phyloP scores from a whole-genome alignment of 2,329 filamentous ascomycete genomes.

The Cladobotryum mycophilum region DNA sequence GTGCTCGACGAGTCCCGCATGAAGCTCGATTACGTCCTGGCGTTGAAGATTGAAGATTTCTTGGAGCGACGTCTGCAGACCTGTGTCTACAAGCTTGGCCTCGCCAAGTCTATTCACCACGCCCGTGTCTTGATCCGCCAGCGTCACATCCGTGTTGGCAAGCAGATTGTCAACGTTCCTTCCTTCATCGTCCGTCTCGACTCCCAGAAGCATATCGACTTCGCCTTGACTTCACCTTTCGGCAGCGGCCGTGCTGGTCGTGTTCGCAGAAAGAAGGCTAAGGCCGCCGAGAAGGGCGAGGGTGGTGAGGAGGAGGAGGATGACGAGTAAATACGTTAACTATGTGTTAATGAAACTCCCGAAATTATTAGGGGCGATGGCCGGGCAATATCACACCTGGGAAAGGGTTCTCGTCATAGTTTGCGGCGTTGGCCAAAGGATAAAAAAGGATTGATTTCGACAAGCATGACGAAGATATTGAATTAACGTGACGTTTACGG shows the following conservation, averaged over 20 bases:
- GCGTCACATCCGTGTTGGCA: slow-evolving; percentile 99
- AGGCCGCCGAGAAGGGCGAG: slow-evolving; percentile 81
- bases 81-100: slow-evolving; percentile 99
- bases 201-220: slow-evolving; percentile 99
- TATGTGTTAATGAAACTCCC: slow-evolving; percentile 26
- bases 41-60: slow-evolving; percentile 99
- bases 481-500: background rate
- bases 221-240: slow-evolving; percentile 93
- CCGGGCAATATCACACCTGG: slow-evolving; percentile 32
- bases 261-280: slow-evolving; percentile 99
- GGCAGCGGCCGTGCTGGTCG: slow-evolving; percentile 95
- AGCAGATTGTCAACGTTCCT: slow-evolving; percentile 99
- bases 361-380: slow-evolving; percentile 22
- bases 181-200: slow-evolving; percentile 99
- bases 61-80: slow-evolving; percentile 99
- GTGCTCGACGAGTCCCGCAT: slow-evolving; percentile 99
- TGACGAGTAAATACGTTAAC: slow-evolving; percentile 54
- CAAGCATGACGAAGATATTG: slow-evolving; percentile 18
- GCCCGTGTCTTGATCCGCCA: slow-evolving; percentile 99
- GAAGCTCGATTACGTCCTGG: slow-evolving; percentile 99
- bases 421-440: slow-evolving; percentile 47
- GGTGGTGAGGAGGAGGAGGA: slow-evolving; percentile 81
- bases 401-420: slow-evolving; percentile 40
- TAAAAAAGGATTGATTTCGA: slow-evolving; percentile 38
- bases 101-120: slow-evolving; percentile 99